A percentile compares a stretch with the other conserved stretches of the same genome.
phyloP scores from a whole-genome alignment of 148 eudicot genomes.

The Diospyros lotus region DNA sequence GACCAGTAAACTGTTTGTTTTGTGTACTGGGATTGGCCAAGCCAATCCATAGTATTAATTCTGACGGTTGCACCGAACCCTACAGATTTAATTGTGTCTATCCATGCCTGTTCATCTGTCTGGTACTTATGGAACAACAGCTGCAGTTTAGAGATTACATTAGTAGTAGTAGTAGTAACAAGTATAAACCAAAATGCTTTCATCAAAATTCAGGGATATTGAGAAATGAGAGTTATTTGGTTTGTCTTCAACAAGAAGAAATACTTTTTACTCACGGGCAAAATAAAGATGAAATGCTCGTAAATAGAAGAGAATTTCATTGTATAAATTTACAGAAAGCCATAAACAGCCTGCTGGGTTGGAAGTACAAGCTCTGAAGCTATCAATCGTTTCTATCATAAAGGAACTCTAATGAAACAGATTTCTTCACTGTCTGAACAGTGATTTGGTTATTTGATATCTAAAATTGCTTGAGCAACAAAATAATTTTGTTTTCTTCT shows the following conservation, averaged over 20 bases:
- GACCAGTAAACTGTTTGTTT: constrained; percentile 68
- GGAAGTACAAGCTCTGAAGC: neutral
- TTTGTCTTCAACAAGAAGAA: neutral
- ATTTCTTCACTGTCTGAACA: neutral
- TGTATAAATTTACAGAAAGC: neutral
- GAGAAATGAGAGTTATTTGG: no score
- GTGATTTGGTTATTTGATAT: neutral
- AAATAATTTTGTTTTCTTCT: neutral
- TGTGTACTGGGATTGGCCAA: constrained; percentile 75
- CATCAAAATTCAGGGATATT: neutral
- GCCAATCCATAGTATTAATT: constrained; percentile 95
- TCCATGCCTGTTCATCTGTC: constrained; percentile 90
- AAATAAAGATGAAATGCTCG: neutral
- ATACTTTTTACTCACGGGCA: neutral
- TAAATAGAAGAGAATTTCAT: neutral
- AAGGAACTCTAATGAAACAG: neutral
- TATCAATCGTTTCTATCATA: neutral
- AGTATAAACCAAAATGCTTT: constrained; percentile 1
- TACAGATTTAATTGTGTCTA: constrained; percentile 78
- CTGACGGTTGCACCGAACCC: constrained; percentile 55
- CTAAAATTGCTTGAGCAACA: neutral
- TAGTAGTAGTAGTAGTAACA: constrained; percentile 12
- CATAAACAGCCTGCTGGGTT: neutral
- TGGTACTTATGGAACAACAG: constrained; percentile 69
- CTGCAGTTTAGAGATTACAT: constrained; percentile 31